phyloP scores from a whole-genome alignment of 768 basidiomycete species.

The Suillus variegatus region DNA sequence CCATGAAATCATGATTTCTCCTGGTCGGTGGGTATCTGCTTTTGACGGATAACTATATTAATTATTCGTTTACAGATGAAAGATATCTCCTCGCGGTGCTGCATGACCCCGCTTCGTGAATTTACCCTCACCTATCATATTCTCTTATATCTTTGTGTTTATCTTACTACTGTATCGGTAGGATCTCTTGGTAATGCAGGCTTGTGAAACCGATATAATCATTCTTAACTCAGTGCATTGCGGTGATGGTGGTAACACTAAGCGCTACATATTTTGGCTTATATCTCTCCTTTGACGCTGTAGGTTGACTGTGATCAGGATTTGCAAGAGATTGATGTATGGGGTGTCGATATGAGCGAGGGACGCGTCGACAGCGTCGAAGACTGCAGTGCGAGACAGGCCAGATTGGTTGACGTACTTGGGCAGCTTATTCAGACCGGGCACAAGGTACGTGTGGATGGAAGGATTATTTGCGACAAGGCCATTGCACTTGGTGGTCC shows the following conservation, averaged over 20 bases:
- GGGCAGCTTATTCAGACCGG: constrained; percentile 9
- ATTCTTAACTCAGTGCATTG: neutral
- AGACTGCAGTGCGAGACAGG: constrained; percentile 37
- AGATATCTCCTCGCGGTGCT: constrained; percentile 82
- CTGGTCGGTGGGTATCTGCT: constrained; percentile 54
- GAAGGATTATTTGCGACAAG: constrained; percentile 15
- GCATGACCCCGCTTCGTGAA: constrained; percentile 65
- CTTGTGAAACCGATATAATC: neutral
- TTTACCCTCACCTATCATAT: neutral
- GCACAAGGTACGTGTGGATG: neutral
- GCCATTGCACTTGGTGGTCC: constrained; percentile 26
- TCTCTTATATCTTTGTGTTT: neutral
- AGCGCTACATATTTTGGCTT: neutral
- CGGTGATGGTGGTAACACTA: neutral
- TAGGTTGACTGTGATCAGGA: constrained; percentile 21
- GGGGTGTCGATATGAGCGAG: constrained; percentile 36
- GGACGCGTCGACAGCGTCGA: constrained; percentile 38
- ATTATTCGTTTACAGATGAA: constrained; percentile 52
- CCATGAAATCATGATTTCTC: constrained; percentile 94
- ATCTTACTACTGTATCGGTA: constrained; percentile 2
- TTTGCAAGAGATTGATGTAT: constrained; percentile 44
- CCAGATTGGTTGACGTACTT: constrained; percentile 35
- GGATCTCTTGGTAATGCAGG: constrained; percentile 1
- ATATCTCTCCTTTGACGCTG: neutral
- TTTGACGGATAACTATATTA: neutral